Conservation (phyloP, 2,329 filamentous ascomycete species). For the Cytospora piceicola region DNA sequence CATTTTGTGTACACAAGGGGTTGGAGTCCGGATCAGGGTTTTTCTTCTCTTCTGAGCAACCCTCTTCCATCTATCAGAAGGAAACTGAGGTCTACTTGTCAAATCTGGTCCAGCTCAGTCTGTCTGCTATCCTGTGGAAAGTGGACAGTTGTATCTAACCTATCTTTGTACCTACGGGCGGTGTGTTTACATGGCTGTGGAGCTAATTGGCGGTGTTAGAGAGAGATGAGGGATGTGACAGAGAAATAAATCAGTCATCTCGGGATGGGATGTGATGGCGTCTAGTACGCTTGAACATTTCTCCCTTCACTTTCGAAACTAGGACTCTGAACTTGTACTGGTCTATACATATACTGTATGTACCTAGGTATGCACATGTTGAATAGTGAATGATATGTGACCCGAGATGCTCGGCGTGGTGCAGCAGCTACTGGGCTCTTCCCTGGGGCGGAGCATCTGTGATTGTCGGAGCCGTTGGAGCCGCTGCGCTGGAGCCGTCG, state of each 20-base stretch:
- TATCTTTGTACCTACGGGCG: background rate
- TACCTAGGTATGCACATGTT: no score
- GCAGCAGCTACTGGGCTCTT: background rate
- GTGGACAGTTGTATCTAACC: conserved; percentile 18
- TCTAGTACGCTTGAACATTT: background rate
- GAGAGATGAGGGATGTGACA: background rate
- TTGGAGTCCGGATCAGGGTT: conserved; percentile 16
- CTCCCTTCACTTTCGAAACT: background rate
- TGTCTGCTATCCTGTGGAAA: background rate
- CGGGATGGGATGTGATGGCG: background rate
- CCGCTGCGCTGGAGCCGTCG: background rate
- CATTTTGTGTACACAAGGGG: conserved; percentile 17
- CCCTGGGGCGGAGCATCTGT: background rate
- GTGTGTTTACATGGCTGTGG: background rate
- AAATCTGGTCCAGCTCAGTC: conserved; percentile 11
- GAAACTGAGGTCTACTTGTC: conserved; percentile 11
- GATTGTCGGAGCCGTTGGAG: no score
- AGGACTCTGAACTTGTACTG: background rate
- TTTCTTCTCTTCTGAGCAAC: background rate
- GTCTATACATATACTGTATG: background rate
- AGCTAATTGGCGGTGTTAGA: background rate
- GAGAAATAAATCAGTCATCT: background rate
- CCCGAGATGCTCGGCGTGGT: background rate
- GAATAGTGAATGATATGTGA: background rate
- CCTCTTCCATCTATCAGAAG: conserved; percentile 9